Evolutionary conservation across 495 filamentous ascomycete genomes (phyloP).

Genomic region (Penicillium robsamsonii): DNA sequence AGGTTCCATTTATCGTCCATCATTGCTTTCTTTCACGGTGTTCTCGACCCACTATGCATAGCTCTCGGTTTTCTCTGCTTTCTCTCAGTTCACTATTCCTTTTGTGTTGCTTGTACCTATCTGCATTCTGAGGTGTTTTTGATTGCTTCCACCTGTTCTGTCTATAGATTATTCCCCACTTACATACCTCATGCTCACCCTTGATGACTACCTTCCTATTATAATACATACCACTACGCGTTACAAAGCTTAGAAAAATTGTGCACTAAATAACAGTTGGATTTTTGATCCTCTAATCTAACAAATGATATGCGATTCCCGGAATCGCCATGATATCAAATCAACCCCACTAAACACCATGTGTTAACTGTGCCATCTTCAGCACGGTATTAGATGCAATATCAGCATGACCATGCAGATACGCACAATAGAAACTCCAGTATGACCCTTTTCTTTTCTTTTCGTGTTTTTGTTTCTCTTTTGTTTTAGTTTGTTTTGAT

Average conservation of each 20-base stretch:
- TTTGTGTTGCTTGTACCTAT: conserved; percentile 14
- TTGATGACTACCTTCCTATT: not conserved
- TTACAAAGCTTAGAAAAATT: not conserved
- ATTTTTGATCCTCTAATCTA: conserved; percentile 8
- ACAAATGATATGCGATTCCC: conserved; percentile 1
- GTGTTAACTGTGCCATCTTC: conserved; percentile 4
- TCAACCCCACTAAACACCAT: conserved; percentile 9
- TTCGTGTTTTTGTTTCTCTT: not conserved
- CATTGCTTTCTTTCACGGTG: not conserved
- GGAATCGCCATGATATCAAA: conserved; percentile 6
- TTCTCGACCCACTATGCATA: conserved; percentile 21
- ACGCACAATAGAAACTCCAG: not conserved
- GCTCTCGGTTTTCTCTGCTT: conserved; percentile 20
- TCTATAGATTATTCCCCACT: conserved; percentile 17
- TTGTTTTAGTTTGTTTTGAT: not conserved
- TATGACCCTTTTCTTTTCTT: not conserved
- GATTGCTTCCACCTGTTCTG: not conserved
- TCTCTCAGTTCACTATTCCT: not conserved
- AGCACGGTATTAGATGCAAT: conserved; percentile 1
- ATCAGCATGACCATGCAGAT: conserved; percentile 1
- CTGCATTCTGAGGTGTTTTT: conserved; percentile 13
- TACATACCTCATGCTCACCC: not conserved
- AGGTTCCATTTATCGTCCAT: not conserved
- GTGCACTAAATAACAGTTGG: not conserved
- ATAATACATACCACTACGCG: not conserved